Conservation (phyloP, 1,139 yeast genomes). For the Blastobotrys illinoisensis region DNA sequence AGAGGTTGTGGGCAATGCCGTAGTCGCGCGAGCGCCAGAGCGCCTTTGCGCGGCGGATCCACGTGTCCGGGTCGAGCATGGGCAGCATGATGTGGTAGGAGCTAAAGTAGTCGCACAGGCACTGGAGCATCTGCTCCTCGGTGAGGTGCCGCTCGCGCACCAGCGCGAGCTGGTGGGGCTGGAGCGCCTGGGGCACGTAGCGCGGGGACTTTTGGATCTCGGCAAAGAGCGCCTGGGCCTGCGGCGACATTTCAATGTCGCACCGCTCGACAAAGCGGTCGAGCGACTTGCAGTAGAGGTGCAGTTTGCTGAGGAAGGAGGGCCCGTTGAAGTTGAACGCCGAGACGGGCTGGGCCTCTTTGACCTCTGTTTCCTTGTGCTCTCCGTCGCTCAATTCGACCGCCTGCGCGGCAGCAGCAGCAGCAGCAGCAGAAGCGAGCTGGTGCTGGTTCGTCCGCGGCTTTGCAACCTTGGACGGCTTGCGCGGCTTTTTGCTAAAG, state of each 20-base stretch:
- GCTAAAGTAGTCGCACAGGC: conserved; percentile 16
- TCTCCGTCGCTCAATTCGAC: not conserved
- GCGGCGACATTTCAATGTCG: not conserved
- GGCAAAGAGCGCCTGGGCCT: not conserved
- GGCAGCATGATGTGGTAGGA: conserved; percentile 19
- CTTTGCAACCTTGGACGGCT: not conserved
- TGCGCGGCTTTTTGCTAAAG: conserved; percentile 10
- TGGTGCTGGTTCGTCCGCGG: not conserved
- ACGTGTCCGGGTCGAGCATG: conserved; percentile 19
- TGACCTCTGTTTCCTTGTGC: not conserved
- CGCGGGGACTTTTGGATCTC: not conserved
- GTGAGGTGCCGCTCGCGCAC: conserved; percentile 14
- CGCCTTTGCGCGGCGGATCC: conserved; percentile 20
- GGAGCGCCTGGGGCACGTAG: not conserved
- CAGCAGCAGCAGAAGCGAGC: too few relatives aligned
- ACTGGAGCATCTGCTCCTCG: conserved; percentile 24
- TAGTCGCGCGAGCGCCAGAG: conserved; percentile 22
- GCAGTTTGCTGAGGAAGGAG: not conserved
- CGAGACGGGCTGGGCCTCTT: not conserved
- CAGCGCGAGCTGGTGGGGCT: not conserved
- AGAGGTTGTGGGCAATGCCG: conserved; percentile 8
- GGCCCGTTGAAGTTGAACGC: not conserved
- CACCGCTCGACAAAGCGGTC: not conserved
- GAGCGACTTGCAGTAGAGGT: not conserved
- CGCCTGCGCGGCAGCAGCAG: not conserved